phyloP scores from a whole-genome alignment of 352 stramenopile species.

The Globisporangium mamillatum region DNA sequence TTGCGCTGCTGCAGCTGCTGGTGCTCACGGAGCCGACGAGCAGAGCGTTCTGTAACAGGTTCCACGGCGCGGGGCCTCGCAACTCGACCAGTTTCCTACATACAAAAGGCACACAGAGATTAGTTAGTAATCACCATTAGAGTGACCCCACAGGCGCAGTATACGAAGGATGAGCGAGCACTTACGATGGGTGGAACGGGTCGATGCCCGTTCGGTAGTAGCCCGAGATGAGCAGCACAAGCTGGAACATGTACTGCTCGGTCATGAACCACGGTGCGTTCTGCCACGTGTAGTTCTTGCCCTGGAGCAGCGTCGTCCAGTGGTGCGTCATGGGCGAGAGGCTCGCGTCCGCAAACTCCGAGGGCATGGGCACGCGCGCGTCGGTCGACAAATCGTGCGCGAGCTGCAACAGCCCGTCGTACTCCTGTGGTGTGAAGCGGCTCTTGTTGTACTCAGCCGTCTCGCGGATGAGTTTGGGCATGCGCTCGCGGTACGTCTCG shows the following conservation, averaged over 20 bases:
- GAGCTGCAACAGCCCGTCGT: conserved; percentile 34
- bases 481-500: conserved; percentile 54
- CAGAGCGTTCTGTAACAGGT: conserved; percentile 54
- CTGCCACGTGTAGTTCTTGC: conserved; percentile 61
- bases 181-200: conserved; percentile 56
- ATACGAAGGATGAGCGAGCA: background rate
- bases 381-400: conserved; percentile 45
- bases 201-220: conserved; percentile 63
- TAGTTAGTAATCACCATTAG: background rate
- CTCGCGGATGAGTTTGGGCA: conserved; percentile 57
- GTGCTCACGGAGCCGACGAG: conserved; percentile 17
- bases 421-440: conserved; percentile 35
- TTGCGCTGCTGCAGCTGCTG: conserved; percentile 21
- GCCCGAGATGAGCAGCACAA: conserved; percentile 56
- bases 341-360: conserved; percentile 30
- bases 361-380: conserved; percentile 42
- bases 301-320: conserved; percentile 42
- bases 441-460: conserved; percentile 46
- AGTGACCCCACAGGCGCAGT: background rate
- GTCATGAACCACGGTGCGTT: conserved; percentile 72
- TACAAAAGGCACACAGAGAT: background rate
- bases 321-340: conserved; percentile 42
- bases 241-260: conserved; percentile 77
- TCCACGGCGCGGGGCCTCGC: conserved; percentile 48
- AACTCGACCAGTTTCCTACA: conserved; percentile 60